Conservation (phyloP, 1,139 yeast species). For the Nakaseomyces sp. region DNA sequence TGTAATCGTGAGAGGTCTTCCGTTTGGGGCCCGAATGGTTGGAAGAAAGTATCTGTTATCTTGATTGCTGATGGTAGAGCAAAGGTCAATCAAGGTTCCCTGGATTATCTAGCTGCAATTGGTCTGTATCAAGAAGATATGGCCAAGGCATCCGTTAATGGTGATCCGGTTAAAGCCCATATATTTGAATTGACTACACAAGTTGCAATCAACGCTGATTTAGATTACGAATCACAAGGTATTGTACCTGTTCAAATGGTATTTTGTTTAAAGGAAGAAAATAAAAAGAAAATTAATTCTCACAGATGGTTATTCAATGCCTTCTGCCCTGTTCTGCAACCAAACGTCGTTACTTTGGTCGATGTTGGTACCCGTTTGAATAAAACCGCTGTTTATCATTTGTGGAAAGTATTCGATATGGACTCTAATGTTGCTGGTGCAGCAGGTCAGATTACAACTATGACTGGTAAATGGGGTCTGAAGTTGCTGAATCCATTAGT, state of each 20-base stretch:
- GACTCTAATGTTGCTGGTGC: constrained; percentile 98
- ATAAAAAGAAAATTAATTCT: constrained; percentile 84
- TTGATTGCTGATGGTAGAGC: constrained; percentile 91
- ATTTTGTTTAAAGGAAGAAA: constrained; percentile 81
- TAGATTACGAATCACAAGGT: constrained; percentile 74
- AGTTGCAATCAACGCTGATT: constrained; percentile 72
- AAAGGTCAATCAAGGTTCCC: constrained; percentile 70
- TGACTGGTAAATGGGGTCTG: constrained; percentile 79
- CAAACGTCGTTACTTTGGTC: constrained; percentile 72
- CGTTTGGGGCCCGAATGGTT: constrained; percentile 90
- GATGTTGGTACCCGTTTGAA: constrained; percentile 95
- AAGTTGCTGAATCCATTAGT: constrained; percentile 83
- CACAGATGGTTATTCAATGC: constrained; percentile 95
- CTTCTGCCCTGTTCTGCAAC: constrained; percentile 80
- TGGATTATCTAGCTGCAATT: constrained; percentile 81
- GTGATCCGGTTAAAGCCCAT: constrained; percentile 84
- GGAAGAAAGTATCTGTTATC: constrained; percentile 90
- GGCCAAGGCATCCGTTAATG: constrained; percentile 87
- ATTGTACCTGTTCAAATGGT: constrained; percentile 88
- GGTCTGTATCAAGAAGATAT: constrained; percentile 96
- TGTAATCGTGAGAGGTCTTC: constrained; percentile 71
- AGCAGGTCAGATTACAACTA: constrained; percentile 91
- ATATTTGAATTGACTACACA: constrained; percentile 91
- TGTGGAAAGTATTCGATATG: constrained; percentile 94
- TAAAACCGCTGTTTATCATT: constrained; percentile 71